phyloP scores from a whole-genome alignment of 441 rosid genomes.

The Rhodomyrtus psidioides region DNA sequence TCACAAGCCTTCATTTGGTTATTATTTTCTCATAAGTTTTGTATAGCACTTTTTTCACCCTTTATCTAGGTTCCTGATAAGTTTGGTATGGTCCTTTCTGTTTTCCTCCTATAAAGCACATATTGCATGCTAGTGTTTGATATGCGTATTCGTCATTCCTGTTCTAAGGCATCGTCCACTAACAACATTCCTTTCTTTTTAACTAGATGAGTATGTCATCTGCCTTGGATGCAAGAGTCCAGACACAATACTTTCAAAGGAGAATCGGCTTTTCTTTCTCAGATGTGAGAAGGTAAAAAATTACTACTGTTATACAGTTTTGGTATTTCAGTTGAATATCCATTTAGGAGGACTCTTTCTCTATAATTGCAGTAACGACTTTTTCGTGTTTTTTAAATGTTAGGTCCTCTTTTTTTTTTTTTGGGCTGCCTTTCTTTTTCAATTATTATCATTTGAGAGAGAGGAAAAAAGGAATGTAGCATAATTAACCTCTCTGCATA shows the following conservation, averaged over 20 bases:
- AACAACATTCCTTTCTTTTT: not conserved
- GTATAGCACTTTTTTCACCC: not conserved
- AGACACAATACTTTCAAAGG: conserved; percentile 63
- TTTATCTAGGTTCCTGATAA: not conserved
- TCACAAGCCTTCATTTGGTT: not conserved
- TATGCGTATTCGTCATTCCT: not conserved
- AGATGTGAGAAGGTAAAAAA: conserved; percentile 67
- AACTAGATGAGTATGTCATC: conserved; percentile 65
- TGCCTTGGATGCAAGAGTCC: conserved; percentile 88
- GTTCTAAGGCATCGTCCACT: not conserved
- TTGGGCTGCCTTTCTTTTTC: not conserved
- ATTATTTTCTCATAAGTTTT: not conserved
- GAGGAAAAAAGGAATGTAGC: not conserved
- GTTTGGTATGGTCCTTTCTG: not conserved
- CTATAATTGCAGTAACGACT: not conserved
- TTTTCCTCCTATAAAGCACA: not conserved
- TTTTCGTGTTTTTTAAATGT: not conserved
- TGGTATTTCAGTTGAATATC: not conserved
- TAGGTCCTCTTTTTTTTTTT: not conserved
- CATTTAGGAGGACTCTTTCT: not conserved
- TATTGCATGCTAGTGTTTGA: not conserved
- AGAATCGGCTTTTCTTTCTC: conserved; percentile 66
- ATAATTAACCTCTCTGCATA: not conserved
- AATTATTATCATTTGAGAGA: not conserved
- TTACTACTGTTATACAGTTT: not conserved